These are phyloP conservation scores for Bonia amplexicaulis DNA, from an alignment of 176 grass and related monocot genomes.

Conservation along the genomic window DNA sequence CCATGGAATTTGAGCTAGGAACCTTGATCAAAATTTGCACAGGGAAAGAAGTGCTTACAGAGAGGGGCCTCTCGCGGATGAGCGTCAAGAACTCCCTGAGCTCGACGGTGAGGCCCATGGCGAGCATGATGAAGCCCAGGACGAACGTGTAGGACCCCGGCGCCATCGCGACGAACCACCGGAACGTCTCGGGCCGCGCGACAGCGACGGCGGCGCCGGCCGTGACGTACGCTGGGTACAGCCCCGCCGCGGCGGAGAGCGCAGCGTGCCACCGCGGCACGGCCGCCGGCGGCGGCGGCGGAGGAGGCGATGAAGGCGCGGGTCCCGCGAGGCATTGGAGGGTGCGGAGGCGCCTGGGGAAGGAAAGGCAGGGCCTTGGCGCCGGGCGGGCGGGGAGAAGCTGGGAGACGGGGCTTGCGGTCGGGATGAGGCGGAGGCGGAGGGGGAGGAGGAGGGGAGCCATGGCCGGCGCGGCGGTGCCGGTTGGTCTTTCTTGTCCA, in stretches of 20 bases:
- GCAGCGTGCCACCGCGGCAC: conserved; percentile 33
- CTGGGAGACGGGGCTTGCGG: not conserved
- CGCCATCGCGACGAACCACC: conserved; percentile 51
- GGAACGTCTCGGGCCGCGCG: conserved; percentile 49
- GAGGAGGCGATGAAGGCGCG: not conserved
- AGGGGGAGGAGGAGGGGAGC: conserved; percentile 30
- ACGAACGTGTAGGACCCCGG: conserved; percentile 64
- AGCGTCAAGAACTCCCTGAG: conserved; percentile 52
- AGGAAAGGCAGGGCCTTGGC: not conserved
- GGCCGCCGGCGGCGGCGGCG: not conserved
- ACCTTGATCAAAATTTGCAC: not conserved
- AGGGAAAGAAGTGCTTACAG: conserved; percentile 27
- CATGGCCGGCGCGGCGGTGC: conserved; percentile 25
- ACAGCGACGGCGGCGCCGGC: conserved; percentile 43
- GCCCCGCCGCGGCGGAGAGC: conserved; percentile 48
- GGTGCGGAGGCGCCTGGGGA: not conserved
- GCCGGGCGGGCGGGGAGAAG: not conserved
- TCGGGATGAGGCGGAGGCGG: not conserved
- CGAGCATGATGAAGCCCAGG: conserved; percentile 78
- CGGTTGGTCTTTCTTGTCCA: not conserved
- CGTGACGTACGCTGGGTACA: conserved; percentile 66
- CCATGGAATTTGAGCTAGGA: not conserved
- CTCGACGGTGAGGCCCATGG: conserved; percentile 70
- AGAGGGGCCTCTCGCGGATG: conserved; percentile 57
- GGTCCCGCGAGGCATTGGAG: conserved; percentile 22